Conservation (phyloP, 2,329 filamentous ascomycete genomes). For the Penicillium olsonii region DNA sequence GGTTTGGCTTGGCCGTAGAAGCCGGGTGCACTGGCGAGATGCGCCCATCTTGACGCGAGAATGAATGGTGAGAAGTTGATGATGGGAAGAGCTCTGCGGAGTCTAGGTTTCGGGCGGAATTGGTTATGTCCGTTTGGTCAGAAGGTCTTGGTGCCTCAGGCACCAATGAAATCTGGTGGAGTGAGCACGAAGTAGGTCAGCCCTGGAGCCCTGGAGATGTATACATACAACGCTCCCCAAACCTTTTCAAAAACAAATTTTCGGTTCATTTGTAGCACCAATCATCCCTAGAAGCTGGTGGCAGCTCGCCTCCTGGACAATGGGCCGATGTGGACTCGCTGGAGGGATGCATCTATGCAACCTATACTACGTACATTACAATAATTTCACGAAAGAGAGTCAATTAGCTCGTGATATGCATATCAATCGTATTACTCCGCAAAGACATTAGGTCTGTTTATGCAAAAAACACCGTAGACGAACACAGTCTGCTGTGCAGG, state of each 20-base stretch:
- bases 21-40: constrained; percentile 37
- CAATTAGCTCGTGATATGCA: constrained; percentile 16
- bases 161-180: constrained; percentile 5
- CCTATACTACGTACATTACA: neutral
- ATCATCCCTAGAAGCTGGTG: no score
- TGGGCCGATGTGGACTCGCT: no score
- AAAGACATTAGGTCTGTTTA: constrained; percentile 15
- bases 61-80: neutral
- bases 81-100: constrained; percentile 10
- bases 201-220: no score
- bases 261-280: no score
- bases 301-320: no score
- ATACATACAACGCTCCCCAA: no score
- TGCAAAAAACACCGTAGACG: constrained; percentile 14
- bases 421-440: constrained; percentile 19
- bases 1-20: constrained; percentile 32
- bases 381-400: neutral
- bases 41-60: constrained; percentile 34
- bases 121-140: constrained; percentile 13
- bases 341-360: no score
- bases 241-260: no score
- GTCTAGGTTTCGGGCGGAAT: constrained; percentile 15
- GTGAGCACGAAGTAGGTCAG: no score
- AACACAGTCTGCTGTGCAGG: constrained; percentile 6
- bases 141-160: constrained; percentile 28